Base-by-base conservation (phyloP, 2,329 filamentous ascomycete genomes). In the Nigrospora osmanthi region DNA sequence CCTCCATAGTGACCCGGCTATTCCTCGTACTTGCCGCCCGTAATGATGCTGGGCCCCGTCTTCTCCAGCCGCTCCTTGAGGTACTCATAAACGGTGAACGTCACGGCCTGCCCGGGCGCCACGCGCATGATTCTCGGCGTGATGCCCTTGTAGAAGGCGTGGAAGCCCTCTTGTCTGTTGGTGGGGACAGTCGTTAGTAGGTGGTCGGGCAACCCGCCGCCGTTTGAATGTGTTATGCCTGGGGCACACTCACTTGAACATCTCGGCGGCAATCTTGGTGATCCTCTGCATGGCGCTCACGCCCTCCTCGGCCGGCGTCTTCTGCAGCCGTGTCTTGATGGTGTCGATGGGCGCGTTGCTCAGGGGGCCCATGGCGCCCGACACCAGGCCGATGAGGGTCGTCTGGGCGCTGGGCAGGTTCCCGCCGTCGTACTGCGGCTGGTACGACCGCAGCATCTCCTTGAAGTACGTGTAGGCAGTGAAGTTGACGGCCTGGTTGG, bases 101-200 rank as follows among this genome's bases (percentile, higher is more conserved):
- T 84, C 44, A 84, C 81, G 47, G 81, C 93, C 73, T 98, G 93
- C 39, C 93, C 93, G 9, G 93, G 93, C 23, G 93, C 93, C 44
- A 98, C 93, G 60, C 93, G 82, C 89, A 97, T 97, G 55, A 98
- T 87, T 57, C 93, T 81, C 7, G 93, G 93, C 39, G 93, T 98
- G 68, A 98, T 98, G 58, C 93, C 93, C 78, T 97, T 97, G 76
- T 98, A 98, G 70, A 98, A 98, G 40, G 93, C 93, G 58, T 89
- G 83, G 55, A 91, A 75, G 33, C 93, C 93, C 70, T 98, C 93
- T 71, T 95, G 87, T 59, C 85, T 88, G 62, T 67, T 42, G 19
- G 14, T 11, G 23, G 23, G 19, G 19, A 7, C 7, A 4, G 19
- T 28, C 2, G 4, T 28, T 10, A 7, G 6, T 28, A 28, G 23